Evolutionary conservation across 805 yeast species (phyloP).

Genomic region (Candida mattraensis): DNA sequence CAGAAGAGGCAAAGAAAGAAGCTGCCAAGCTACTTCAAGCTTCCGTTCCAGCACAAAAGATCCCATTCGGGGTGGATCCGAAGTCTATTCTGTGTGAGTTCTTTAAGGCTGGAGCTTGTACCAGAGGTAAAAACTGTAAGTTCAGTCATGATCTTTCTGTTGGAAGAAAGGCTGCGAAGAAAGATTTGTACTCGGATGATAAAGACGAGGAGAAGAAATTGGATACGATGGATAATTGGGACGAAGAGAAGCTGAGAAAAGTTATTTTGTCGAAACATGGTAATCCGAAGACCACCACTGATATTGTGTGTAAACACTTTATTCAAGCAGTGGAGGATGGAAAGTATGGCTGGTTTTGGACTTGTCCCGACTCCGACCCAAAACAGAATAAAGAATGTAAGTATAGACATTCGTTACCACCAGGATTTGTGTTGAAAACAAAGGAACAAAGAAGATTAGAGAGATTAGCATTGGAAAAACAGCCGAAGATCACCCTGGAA

Average conservation of each 20-base stretch:
- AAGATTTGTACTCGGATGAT: constrained; percentile 88
- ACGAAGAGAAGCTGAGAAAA: constrained; percentile 86
- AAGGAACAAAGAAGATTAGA: constrained; percentile 93
- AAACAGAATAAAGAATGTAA: constrained; percentile 59
- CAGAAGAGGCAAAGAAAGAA: constrained; percentile 85
- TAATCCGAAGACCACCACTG: constrained; percentile 90
- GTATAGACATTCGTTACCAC: constrained; percentile 93
- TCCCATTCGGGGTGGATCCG: constrained; percentile 97
- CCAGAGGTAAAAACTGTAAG: constrained; percentile 83
- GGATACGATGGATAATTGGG: constrained; percentile 97
- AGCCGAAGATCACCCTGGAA: constrained; percentile 90
- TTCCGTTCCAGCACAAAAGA: constrained; percentile 70
- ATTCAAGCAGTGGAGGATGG: constrained; percentile 97
- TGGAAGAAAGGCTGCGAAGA: constrained; percentile 87
- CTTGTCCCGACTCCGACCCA: constrained; percentile 91
- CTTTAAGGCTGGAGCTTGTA: constrained; percentile 83
- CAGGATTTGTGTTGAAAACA: constrained; percentile 95
- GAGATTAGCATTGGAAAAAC: constrained; percentile 75
- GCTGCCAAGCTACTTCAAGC: constrained; percentile 75
- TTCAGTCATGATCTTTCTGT: constrained; percentile 86
- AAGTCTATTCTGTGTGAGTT: constrained; percentile 87
- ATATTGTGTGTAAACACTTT: constrained; percentile 88
- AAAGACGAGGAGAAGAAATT: constrained; percentile 47
- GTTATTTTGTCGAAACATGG: constrained; percentile 93
- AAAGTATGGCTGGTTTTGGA: constrained; percentile 99